These are phyloP conservation scores for Lathyrus tuberosus DNA, from an alignment of 306 rosid genomes.

Conservation along the genomic window DNA sequence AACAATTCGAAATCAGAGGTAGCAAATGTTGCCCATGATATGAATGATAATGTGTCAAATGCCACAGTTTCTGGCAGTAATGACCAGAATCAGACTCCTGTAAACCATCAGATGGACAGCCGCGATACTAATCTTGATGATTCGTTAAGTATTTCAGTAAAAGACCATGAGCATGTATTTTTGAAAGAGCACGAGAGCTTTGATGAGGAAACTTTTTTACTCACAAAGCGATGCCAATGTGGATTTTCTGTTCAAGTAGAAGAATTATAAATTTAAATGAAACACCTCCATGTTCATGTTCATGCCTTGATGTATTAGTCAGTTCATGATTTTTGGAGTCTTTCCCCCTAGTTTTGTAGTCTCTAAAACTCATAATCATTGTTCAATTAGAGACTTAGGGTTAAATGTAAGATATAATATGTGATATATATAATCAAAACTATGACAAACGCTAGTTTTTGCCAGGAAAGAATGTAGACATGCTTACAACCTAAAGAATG, in stretches of 20 bases:
- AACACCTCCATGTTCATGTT: neutral
- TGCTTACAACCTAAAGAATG: neutral
- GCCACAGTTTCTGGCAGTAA: slow-evolving; percentile 37
- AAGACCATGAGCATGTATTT: slow-evolving; percentile 79
- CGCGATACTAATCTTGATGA: slow-evolving; percentile 27
- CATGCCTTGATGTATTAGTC: neutral
- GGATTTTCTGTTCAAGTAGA: slow-evolving; percentile 89
- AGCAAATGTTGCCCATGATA: slow-evolving; percentile 29
- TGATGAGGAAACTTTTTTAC: slow-evolving; percentile 59
- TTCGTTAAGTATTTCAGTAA: slow-evolving; percentile 34
- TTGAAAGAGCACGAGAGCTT: slow-evolving; percentile 63
- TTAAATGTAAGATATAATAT: neutral
- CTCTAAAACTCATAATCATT: neutral
- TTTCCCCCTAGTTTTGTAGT: neutral
- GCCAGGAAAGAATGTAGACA: neutral
- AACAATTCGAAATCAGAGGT: slow-evolving; percentile 44
- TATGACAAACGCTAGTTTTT: neutral
- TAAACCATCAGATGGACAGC: slow-evolving; percentile 33
- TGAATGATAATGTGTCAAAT: slow-evolving; percentile 38
- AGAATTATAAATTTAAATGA: slow-evolving; percentile 55
- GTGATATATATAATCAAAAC: slow-evolving; percentile 21
- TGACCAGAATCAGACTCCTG: slow-evolving; percentile 39
- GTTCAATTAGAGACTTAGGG: slow-evolving; percentile 5
- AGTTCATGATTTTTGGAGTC: slow-evolving; percentile 3
- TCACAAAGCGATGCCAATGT: slow-evolving; percentile 74